Conservation (phyloP, 495 filamentous ascomycete species). For the Penicillium riverlandense region DNA sequence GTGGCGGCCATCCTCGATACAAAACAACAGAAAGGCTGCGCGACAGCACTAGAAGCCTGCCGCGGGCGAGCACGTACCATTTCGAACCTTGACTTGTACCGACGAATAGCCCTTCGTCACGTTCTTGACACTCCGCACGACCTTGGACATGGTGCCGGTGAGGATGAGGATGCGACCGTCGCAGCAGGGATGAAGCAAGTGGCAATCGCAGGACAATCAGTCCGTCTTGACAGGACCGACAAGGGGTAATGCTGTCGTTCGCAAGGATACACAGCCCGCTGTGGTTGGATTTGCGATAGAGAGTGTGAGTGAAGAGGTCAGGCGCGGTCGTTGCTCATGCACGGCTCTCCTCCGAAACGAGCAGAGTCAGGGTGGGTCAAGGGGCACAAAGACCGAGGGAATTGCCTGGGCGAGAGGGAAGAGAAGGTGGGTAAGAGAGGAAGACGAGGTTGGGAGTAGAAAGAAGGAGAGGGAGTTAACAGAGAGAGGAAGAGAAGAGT, state of each 20-base stretch:
- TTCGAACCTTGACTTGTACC: conserved; percentile 97
- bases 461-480: conserved; percentile 4
- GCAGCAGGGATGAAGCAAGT: conserved; percentile 4
- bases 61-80: conserved; percentile 59
- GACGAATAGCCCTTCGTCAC: conserved; percentile 98
- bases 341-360: conserved; percentile 1
- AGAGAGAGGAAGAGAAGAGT: conserved; percentile 11
- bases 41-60: background rate
- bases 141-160: conserved; percentile 74
- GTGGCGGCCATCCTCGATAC: background rate
- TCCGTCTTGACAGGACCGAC: too few relatives aligned
- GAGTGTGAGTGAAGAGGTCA: conserved; percentile 12
- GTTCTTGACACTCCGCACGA: conserved; percentile 98
- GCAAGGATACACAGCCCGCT: conserved; percentile 20
- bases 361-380: background rate
- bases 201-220: conserved; percentile 3
- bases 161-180: conserved; percentile 10
- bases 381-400: too few relatives aligned
- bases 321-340: conserved; percentile 3
- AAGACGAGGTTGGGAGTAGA: conserved; percentile 1
- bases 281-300: conserved; percentile 10
- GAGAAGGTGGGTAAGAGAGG: conserved; percentile 3
- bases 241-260: background rate
- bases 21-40: background rate
- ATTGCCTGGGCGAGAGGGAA: background rate